phyloP scores from a whole-genome alignment of 805 yeast genomes.

The Saccharomyces paradoxus region DNA sequence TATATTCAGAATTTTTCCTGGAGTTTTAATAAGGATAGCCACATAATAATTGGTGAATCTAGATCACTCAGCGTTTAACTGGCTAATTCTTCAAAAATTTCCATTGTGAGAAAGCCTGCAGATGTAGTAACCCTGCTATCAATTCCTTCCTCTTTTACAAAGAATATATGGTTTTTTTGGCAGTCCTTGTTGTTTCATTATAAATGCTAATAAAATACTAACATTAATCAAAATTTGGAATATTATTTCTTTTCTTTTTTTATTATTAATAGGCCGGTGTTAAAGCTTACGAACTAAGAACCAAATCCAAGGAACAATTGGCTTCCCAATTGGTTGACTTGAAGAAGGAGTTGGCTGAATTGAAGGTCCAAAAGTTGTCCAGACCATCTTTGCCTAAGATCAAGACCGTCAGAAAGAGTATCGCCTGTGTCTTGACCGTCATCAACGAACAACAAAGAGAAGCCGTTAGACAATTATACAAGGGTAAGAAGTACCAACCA shows the following conservation, averaged over 20 bases:
- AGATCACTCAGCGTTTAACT: not conserved
- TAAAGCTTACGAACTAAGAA: slow-evolving; percentile 93
- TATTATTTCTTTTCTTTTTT: not conserved
- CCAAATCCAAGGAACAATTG: slow-evolving; percentile 94
- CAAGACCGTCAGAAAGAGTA: slow-evolving; percentile 94
- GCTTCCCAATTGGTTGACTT: slow-evolving; percentile 89
- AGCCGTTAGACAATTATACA: slow-evolving; percentile 89
- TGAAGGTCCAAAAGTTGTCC: slow-evolving; percentile 92
- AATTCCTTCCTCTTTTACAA: not conserved
- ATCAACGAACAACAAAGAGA: slow-evolving; percentile 96
- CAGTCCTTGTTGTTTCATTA: not conserved
- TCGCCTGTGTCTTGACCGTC: slow-evolving; percentile 95
- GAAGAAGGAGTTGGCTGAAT: slow-evolving; percentile 91
- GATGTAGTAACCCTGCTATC: not conserved
- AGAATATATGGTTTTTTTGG: not conserved
- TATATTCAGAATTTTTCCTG: too few relatives aligned
- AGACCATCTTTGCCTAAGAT: slow-evolving; percentile 92
- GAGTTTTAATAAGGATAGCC: too few relatives aligned
- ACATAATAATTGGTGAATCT: too few relatives aligned
- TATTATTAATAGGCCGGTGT: slow-evolving; percentile 57
- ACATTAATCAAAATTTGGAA: not conserved
- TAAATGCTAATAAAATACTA: not conserved
- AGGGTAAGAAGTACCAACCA: slow-evolving; percentile 91
- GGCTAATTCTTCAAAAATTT: too few relatives aligned
- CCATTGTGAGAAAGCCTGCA: not conserved